A percentile compares a stretch with the other conserved stretches of the same genome.
These are phyloP conservation scores for Cardiospermum halicacabum DNA, from an alignment of 345 rosid species.

Conservation along the genomic window DNA sequence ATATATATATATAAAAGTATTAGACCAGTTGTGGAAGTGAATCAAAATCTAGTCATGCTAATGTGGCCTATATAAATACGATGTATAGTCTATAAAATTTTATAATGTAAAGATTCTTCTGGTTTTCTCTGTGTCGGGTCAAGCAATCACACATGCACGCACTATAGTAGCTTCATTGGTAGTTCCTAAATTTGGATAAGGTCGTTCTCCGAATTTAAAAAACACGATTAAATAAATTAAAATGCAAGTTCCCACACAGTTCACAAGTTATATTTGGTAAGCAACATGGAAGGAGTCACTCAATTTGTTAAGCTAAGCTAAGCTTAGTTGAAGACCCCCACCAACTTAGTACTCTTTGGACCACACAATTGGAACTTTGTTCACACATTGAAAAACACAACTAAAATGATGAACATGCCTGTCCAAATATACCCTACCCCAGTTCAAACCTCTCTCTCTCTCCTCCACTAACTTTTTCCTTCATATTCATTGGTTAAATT, in stretches of 20 bases:
- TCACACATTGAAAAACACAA: neutral
- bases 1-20: too few species aligned
- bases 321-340: neutral
- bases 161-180: neutral
- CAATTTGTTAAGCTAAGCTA: too few species aligned
- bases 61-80: neutral
- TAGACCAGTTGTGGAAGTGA: neutral
- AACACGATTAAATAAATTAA: neutral
- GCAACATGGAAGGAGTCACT: too few species aligned
- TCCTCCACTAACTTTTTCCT: too few species aligned
- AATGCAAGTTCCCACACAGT: neutral
- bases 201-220: neutral
- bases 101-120: constrained; percentile 1
- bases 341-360: neutral
- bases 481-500: neutral
- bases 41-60: neutral
- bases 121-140: neutral
- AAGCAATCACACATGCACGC: neutral
- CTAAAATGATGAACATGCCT: neutral
- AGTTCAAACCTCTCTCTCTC: neutral
- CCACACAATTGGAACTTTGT: neutral
- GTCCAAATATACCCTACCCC: constrained; percentile 14
- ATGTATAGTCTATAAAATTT: neutral
- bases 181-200: neutral
- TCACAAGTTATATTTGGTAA: too few species aligned